Base-by-base conservation (phyloP, 192 early-diverging fungal species). In the Helicostylum pulchrum region DNA sequence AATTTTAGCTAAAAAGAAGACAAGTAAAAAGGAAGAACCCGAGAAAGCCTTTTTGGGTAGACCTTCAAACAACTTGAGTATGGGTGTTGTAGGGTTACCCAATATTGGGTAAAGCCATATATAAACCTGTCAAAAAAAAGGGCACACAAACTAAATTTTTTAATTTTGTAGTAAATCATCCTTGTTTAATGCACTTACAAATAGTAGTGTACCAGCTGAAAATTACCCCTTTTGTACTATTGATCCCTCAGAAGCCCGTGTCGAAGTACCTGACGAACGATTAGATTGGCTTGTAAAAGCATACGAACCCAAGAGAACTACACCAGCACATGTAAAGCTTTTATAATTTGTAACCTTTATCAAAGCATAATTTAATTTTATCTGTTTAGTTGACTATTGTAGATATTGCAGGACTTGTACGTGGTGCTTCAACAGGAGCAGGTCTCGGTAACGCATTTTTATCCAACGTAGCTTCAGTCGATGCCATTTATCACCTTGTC, bases 181-280 rank as follows among this genome's bases (percentile, higher is more conserved):
- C 0, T 72, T 86, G 30, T 81, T 86, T 66, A 77, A 85, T 67
- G 79, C 73, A 17, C 32, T 88, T 39, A 80, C 78, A 11, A 78
- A 83, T 58, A 76, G 70, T 31, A 67, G 66, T 19, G 75, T 80
- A 5, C 70, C 75, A 19, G 78, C 87, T 20, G 90, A 89, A 58
- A 93, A 93, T 69, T 93, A 88, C 68, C 92, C 92, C 7, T 93
- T 93, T 76, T 91, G 88, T 66, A 92, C 88, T 4, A 90, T 86
- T 57, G 69, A 91, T 67, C 92, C 92, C 23, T 77, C 80, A 23
- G 88, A 90, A 71, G 84, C 87, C 26, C 79, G 86, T 15, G 85
- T 86, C 0, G 65, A 77, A 6, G 87, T 93, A 3, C 86, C 85
- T 32, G 91, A 93, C 65, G 53, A 70, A 3, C 80, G 91, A 7